Evolutionary conservation across 2,329 filamentous ascomycete genomes (phyloP).

Genomic region (Colletotrichum phormii): DNA sequence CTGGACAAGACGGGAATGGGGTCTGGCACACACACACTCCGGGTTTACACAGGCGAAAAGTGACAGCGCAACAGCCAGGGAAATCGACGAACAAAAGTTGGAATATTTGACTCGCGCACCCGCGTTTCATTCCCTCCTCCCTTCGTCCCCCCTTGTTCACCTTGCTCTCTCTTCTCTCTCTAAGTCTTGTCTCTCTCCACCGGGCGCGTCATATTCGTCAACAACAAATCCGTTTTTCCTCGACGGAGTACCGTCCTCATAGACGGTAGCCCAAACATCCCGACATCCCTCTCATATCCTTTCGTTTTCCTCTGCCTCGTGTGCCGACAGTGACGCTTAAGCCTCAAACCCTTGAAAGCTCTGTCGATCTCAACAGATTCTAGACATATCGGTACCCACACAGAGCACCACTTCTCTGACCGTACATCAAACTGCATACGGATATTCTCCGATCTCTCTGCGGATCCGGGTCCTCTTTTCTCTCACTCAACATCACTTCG

Average conservation of each 20-base stretch:
- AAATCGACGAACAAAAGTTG: background rate
- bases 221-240: background rate
- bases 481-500: slow-evolving; percentile 1
- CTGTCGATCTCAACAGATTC: slow-evolving; percentile 27
- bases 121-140: slow-evolving; percentile 21
- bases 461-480: slow-evolving; percentile 25
- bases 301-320: background rate
- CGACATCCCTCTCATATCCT: background rate
- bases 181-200: background rate
- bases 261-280: background rate
- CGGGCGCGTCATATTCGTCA: background rate
- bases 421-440: slow-evolving; percentile 6
- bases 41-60: background rate
- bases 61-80: background rate
- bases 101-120: slow-evolving; percentile 32
- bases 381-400: background rate
- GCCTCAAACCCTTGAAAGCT: background rate
- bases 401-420: background rate
- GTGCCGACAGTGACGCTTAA: background rate
- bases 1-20: no score
- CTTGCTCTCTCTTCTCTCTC: background rate
- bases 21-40: background rate
- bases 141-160: background rate
- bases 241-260: background rate
- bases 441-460: slow-evolving; percentile 21